Evolutionary conservation across 2,329 filamentous ascomycete genomes (phyloP), one percentile per base, ranked within the genome.

Genomic region (Chrysoporthe austroafricana): DNA sequence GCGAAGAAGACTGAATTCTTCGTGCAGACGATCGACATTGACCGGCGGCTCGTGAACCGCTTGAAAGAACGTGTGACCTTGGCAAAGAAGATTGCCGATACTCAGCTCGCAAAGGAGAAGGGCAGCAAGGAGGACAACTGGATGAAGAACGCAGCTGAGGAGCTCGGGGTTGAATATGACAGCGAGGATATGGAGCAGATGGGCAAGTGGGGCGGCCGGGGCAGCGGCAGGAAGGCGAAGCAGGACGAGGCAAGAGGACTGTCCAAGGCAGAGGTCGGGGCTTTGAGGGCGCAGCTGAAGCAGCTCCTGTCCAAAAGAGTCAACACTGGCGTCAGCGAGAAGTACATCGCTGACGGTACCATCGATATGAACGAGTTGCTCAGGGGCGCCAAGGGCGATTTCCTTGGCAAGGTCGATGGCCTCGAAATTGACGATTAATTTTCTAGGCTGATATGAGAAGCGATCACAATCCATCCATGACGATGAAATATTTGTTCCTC

Each of bases 121-220:
- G 88, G 90, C 11, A 88, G 88, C 66, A 91, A 91, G 74, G 92
- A 97, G 73, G 92, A 97, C 72, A 88, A 93, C 66, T 96, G 94
- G 89, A 83, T 98, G 73, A 88, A 88, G 56, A 88, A 87, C 60
- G 94, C 94, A 0, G 96, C 96, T 0, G 94, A 97, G 67, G 95
- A 98, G 71, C 84, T 99, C 0, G 96, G 96, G 0, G 92, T 98
- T 0, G 95, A 97, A 63, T 97, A 97, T 76, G 94, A 98, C 76
- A 91, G 89, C 69, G 94, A 97, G 46, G 93, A 96, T 58, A 90
- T 97, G 70, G 91, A 91, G 71, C 79, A 85, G 50, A 84, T 83
- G 8, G 87, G 89, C 7, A 84, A 83, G 64, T 85, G 85, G 74
- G 86, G 86, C 61, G 90, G 91, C 0, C 85, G 93, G 46, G 93